phyloP scores from a whole-genome alignment of 2,329 filamentous ascomycete genomes.

The Eurotiales sp. region DNA sequence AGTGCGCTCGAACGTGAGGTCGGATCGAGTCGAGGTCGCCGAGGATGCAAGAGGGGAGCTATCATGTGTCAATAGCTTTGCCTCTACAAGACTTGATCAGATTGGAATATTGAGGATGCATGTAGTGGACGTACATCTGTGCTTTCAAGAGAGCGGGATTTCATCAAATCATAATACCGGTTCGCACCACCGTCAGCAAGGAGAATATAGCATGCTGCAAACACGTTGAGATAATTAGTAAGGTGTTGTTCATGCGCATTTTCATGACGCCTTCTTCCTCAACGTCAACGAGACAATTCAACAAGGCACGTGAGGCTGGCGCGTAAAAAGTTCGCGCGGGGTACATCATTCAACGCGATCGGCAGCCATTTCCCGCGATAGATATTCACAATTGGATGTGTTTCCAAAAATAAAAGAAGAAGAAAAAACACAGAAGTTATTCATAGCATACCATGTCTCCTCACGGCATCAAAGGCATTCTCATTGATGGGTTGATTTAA shows the following conservation, averaged over 20 bases:
- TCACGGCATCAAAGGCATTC: slow-evolving; percentile 35
- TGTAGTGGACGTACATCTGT: slow-evolving; percentile 27
- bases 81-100: background rate
- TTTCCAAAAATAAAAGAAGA: background rate
- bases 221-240: background rate
- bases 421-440: background rate
- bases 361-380: background rate
- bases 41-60: slow-evolving; percentile 68
- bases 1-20: slow-evolving; percentile 61
- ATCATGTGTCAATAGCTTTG: slow-evolving; percentile 14
- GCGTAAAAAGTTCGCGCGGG: slow-evolving; percentile 1
- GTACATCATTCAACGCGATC: background rate
- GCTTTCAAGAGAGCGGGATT: slow-evolving; percentile 25
- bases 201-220: slow-evolving; percentile 61
- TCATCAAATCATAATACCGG: slow-evolving; percentile 56
- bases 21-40: slow-evolving; percentile 87
- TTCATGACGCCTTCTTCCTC: background rate
- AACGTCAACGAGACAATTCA: background rate
- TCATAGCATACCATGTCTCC: slow-evolving; percentile 32
- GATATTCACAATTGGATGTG: background rate
- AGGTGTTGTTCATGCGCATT: background rate
- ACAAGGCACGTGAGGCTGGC: background rate
- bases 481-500: slow-evolving; percentile 59
- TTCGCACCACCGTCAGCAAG: slow-evolving; percentile 94
- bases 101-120: background rate